A percentile compares a stretch with the other conserved stretches of the same genome.
phyloP scores from a whole-genome alignment of 306 rosid species.

The Cucumis melo region DNA sequence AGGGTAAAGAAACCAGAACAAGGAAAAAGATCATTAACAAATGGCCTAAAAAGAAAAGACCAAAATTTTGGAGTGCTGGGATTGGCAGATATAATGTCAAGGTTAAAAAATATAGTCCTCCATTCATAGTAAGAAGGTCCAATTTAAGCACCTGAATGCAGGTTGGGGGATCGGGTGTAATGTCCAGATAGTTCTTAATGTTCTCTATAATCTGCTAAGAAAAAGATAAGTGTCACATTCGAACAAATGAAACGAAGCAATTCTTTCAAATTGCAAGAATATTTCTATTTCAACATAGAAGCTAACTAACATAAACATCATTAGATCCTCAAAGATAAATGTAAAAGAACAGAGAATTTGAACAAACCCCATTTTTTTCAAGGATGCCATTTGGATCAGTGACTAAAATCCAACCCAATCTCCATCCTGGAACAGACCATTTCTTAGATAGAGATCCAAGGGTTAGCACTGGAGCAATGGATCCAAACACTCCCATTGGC shows the following conservation, averaged over 20 bases:
- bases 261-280: not conserved
- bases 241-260: not conserved
- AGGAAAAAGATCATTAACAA: not conserved
- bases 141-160: constrained; percentile 22
- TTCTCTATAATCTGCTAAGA: constrained; percentile 10
- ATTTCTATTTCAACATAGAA: not conserved
- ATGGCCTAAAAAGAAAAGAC: not conserved
- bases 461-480: constrained; percentile 28
- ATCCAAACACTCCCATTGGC: constrained; percentile 32
- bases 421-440: constrained; percentile 35
- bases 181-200: not conserved
- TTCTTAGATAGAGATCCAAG: constrained; percentile 38
- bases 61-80: not conserved
- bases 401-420: constrained; percentile 31
- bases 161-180: constrained; percentile 14
- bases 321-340: not conserved
- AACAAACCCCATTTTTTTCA: constrained; percentile 18
- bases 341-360: not conserved
- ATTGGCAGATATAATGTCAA: not conserved
- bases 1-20: not conserved
- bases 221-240: not conserved
- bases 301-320: not conserved
- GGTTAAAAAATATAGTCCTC: not conserved
- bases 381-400: constrained; percentile 23
- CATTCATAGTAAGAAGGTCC: not conserved